Evolutionary conservation across 2,329 filamentous ascomycete species (phyloP), one percentile per base, ranked within the genome.

Genomic region (Penicillium paneum): DNA sequence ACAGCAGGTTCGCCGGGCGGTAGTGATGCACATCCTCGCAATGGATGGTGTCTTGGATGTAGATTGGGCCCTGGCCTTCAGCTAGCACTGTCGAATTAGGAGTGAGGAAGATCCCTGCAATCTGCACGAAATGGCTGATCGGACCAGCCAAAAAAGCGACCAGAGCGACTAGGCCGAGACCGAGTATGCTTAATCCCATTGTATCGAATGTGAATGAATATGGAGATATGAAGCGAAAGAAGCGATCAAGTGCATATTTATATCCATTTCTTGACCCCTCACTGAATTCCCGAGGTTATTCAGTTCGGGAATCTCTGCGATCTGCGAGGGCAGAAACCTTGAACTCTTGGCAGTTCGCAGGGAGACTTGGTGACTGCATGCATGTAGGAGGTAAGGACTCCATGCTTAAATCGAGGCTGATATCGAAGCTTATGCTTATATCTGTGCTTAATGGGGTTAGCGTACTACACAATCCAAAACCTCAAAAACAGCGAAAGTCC

Each of bases 21-120:
- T 85, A 78, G 52, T 83, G 76, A 61, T 86, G 83, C 3, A 87
- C 44, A 56, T 87, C 84, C 60, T 87, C 84, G 62, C 83, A 86
- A 15, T 82, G 74, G 3, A 74, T 65, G 0, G 83, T 85, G 57
- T 82, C 79, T 0, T 75, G 66, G 10, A 86, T 81, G 10, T 63
- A 56, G 6, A 75, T 60, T 1, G 81, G 63, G 21, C 74, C 71
- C 4, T 70, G 56, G 3, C 63, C 68, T 48, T 76, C 56, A 8
- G 45, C 47, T 6, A 61, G 43, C 3, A 57, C 49, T 3, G 62
- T 62, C n/a, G 52, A 53, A 13, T 51, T 51, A 3, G 66, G 64
- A 2, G 57, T 59, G 3, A 62, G 48, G 38, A 67, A 64, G 13
- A 63, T 49, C 28, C 68, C 69, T 2, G 60, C 12, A n/a, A 70